Evolutionary conservation across 139 green algal species (phyloP), one percentile per base, ranked within the genome.

Genomic region (Coelastrella sp.): DNA sequence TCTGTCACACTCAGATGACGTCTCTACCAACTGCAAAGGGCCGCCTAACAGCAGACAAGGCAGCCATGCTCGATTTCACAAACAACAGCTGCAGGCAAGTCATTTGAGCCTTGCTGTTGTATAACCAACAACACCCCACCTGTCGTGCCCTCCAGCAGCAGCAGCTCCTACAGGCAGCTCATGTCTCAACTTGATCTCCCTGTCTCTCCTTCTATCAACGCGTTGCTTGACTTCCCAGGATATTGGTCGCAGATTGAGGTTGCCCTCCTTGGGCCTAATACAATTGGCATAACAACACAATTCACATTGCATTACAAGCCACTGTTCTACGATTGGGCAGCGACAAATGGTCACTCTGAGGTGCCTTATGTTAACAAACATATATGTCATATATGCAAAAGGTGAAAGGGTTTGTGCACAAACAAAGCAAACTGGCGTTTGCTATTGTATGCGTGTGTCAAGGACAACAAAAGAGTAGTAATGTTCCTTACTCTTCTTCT

Each of bases 161-260:
- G 32, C 35, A 13, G 53, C n/a, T 23, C 32, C 48, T 3, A 11
- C 50, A 4, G 50, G 37, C 21, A 8, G 11, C 37, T 63, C 78
- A 9, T 8, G 37, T 19, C 62, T 38, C 40, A 84, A 60, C 5
- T 27, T 37, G 9, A 84, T 84, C 17, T 27, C 41, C n/a, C 78
- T 64, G 78, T 84, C 78, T 11, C 60, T 34, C 2, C 60, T 40
- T 45, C 78, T n/a, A 38, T 84, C 78, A 2, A 84, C 78, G 2
- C 78, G 40, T 37, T 51, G 30, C 35, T 30, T 37, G 23, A 84
- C 78, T 32, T 84, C 78, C 34, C n/a, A 76, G 7, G 41, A 30
- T 5, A 48, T 30, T 11, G 78, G 62, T 2, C 78, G 60, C 40
- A 35, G 40, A 41, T 84, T n/a, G 6, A 74, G 69, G 60, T 66